phyloP scores from a whole-genome alignment of 345 rosid genomes.

The Citrus cavaleriei region DNA sequence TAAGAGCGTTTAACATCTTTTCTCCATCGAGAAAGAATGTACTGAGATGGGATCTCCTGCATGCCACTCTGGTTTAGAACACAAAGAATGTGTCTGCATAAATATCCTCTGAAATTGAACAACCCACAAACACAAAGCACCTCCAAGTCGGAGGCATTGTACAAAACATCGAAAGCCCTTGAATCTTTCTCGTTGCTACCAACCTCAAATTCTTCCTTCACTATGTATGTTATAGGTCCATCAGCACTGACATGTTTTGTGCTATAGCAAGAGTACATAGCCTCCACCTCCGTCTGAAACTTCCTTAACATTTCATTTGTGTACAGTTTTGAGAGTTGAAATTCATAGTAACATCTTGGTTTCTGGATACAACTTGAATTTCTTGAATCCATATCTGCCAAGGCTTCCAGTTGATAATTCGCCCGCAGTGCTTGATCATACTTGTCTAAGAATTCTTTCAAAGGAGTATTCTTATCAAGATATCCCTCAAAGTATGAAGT shows the following conservation, averaged over 20 bases:
- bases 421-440: slow-evolving; percentile 42
- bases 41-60: slow-evolving; percentile 53
- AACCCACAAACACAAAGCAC: slow-evolving; percentile 41
- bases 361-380: slow-evolving; percentile 30
- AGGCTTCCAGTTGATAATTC: slow-evolving; percentile 36
- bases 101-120: slow-evolving; percentile 39
- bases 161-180: slow-evolving; percentile 37
- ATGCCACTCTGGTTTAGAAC: slow-evolving; percentile 46
- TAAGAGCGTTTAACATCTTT: slow-evolving; percentile 43
- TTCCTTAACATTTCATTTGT: slow-evolving; percentile 42
- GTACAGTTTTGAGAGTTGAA: slow-evolving; percentile 50
- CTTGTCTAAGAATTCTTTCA: slow-evolving; percentile 44
- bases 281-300: slow-evolving; percentile 44
- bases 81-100: slow-evolving; percentile 41
- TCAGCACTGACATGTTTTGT: slow-evolving; percentile 25
- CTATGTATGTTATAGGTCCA: slow-evolving; percentile 37
- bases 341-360: slow-evolving; percentile 37
- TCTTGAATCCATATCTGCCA: slow-evolving; percentile 44
- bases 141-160: slow-evolving; percentile 41
- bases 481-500: slow-evolving; percentile 30
- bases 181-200: slow-evolving; percentile 30
- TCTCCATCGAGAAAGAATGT: slow-evolving; percentile 48
- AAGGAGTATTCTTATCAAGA: slow-evolving; percentile 30
- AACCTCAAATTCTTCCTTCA: slow-evolving; percentile 38
- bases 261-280: slow-evolving; percentile 40